Evolutionary conservation across 352 stramenopile genomes (phyloP), one percentile per base, ranked within the genome.

Genomic region (Phytophthora capsici): DNA sequence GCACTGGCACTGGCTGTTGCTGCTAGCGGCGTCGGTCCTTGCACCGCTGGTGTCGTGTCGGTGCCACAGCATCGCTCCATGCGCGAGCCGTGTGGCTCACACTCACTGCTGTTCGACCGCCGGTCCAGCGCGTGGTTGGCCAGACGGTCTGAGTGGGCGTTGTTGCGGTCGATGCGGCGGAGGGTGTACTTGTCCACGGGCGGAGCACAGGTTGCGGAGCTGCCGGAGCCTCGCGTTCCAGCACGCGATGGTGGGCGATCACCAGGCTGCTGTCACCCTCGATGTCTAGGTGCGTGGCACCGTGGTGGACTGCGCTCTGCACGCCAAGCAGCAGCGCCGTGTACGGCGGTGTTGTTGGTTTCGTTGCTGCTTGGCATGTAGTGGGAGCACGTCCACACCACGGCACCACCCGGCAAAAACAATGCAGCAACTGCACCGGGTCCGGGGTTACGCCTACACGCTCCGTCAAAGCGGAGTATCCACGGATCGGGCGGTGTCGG

Each of bases 261-360:
- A 56, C 49, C 8, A 66, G 49, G 8, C 34, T n/a, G 45, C 45
- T 57, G 32, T 49, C 54, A 4, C 44, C 54, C 13, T 65, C 36
- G 8, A 65, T 16, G 0, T n/a, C 2, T 4, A 65, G 5, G 2
- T 8, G n/a, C 28, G 5, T 48, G 1, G 17, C 57, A 0, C 47
- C 47, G 7, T 57, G 57, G 38, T 57, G 36, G 5, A 16, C 10
- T 0, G 57, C 34, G 6, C 40, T 37, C 14, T 32, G 43, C 6
- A 49, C 16, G 51, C 25, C 57, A 16, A 57, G 38, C 7, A 64
- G 46, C 25, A 62, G 41, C 2, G 49, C 56, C 7, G 26, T 57
- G 17, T 72, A 72, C 56, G 10, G 57, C 51, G 7, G 34, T 62
- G 45, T 73, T 73, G 51, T 73, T 64, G 10, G 45, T 68, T 26